Percentiles rank a stretch among this genome's conserved stretches.
Evolutionary conservation across 2,329 filamentous ascomycete genomes (phyloP).

Genomic region (Leptoxyphium fumago): DNA sequence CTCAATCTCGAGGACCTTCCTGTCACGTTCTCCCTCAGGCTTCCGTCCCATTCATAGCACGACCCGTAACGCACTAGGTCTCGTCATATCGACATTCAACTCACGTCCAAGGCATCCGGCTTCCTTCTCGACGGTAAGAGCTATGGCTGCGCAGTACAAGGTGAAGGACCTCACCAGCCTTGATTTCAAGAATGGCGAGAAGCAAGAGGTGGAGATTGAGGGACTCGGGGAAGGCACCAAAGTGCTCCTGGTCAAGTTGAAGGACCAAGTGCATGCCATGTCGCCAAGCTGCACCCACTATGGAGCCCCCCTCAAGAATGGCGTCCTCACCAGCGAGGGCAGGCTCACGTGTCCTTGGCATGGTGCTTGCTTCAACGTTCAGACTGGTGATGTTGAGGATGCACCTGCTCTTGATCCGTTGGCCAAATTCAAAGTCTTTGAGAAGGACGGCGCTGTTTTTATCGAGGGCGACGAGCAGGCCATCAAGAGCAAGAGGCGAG

Average conservation of each 20-base stretch:
- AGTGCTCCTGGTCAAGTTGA: conserved; percentile 68
- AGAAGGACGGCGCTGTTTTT: conserved; percentile 73
- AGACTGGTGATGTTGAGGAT: conserved; percentile 86
- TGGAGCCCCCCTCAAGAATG: conserved; percentile 74
- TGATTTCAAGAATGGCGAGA: conserved; percentile 63
- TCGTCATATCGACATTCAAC: too few species aligned
- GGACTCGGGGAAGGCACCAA: conserved; percentile 66
- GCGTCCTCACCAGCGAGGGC: conserved; percentile 68
- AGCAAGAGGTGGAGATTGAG: conserved; percentile 80
- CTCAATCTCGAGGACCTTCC: not conserved
- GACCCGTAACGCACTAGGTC: too few species aligned
- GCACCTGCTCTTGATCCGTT: conserved; percentile 82
- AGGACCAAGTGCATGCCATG: conserved; percentile 61
- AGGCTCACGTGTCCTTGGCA: conserved; percentile 92
- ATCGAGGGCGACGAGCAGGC: conserved; percentile 63
- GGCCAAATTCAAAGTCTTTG: conserved; percentile 62
- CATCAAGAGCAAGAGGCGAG: conserved; percentile 63
- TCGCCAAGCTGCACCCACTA: conserved; percentile 82
- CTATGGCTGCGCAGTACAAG: conserved; percentile 36
- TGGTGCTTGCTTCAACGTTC: conserved; percentile 86
- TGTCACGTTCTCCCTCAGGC: not conserved
- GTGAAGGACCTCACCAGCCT: conserved; percentile 66
- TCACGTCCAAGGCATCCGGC: too few species aligned
- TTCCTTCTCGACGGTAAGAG: conserved; percentile 1
- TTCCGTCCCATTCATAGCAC: too few species aligned